Percentiles rank a stretch among this genome's conserved stretches.
These are phyloP conservation scores for Pseudisothecium myosuroides DNA, from an alignment of 225 moss, liverwort and hornwort genomes.

Conservation along the genomic window DNA sequence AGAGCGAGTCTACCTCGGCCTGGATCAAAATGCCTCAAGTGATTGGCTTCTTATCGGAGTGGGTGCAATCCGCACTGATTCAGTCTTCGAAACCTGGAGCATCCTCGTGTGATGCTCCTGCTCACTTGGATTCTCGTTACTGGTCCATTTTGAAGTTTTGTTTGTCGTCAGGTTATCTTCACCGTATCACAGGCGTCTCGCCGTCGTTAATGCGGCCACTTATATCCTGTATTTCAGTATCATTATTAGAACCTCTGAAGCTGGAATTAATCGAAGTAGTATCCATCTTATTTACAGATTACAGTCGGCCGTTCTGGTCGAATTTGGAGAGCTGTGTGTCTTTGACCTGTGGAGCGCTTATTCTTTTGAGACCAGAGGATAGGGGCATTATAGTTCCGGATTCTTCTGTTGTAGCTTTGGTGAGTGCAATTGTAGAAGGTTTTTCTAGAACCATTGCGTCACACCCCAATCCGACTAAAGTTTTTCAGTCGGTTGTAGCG, in stretches of 20 bases:
- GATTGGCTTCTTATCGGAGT: constrained; percentile 69
- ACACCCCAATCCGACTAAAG: constrained; percentile 69
- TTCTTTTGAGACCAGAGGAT: constrained; percentile 12
- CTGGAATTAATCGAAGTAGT: constrained; percentile 25
- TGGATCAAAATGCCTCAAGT: constrained; percentile 68
- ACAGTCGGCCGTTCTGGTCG: constrained; percentile 68
- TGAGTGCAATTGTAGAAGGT: constrained; percentile 47
- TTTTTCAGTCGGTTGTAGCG: constrained; percentile 54
- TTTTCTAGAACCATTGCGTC: constrained; percentile 58
- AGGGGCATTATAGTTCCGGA: not conserved
- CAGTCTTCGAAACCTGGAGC: constrained; percentile 50
- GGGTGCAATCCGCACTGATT: constrained; percentile 75
- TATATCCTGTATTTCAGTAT: constrained; percentile 6
- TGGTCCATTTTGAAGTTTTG: constrained; percentile 77
- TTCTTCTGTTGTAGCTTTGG: not conserved
- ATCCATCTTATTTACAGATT: constrained; percentile 43
- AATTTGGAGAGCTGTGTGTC: constrained; percentile 85
- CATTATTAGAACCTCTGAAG: constrained; percentile 5
- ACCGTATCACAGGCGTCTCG: constrained; percentile 49
- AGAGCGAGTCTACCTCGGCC: constrained; percentile 1
- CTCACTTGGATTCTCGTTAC: constrained; percentile 60
- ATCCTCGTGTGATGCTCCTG: constrained; percentile 6
- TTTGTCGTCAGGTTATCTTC: constrained; percentile 45
- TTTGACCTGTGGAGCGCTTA: constrained; percentile 44
- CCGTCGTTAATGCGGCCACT: constrained; percentile 66